phyloP scores from a whole-genome alignment of 768 basidiomycete species.

The Megacollybia marginata region DNA sequence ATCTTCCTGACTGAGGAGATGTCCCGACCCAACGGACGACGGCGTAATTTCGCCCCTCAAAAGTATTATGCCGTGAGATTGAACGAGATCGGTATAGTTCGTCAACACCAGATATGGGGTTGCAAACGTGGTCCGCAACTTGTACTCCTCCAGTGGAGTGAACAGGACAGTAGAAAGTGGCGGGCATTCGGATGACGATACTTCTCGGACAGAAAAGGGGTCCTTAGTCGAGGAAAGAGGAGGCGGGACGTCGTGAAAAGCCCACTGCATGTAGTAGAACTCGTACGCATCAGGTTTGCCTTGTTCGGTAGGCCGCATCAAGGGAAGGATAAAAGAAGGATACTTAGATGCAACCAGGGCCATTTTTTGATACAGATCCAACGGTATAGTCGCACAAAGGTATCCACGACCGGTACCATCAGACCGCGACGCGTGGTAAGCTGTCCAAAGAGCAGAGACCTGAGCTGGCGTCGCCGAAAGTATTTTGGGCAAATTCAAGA shows the following conservation, averaged over 20 bases:
- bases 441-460: constrained; percentile 79
- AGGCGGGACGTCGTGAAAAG: constrained; percentile 67
- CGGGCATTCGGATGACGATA: constrained; percentile 28
- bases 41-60: constrained; percentile 90
- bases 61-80: constrained; percentile 75
- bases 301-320: constrained; percentile 46
- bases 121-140: constrained; percentile 73
- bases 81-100: constrained; percentile 82
- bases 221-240: constrained; percentile 42
- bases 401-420: constrained; percentile 77
- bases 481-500: constrained; percentile 72
- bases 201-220: constrained; percentile 31
- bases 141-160: constrained; percentile 92
- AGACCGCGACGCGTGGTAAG: constrained; percentile 80
- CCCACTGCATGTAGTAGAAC: constrained; percentile 88
- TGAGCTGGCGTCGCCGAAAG: constrained; percentile 58
- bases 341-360: constrained; percentile 52
- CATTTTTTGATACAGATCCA: constrained; percentile 70
- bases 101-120: constrained; percentile 89
- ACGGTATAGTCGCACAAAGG: constrained; percentile 76
- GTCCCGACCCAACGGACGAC: constrained; percentile 40
- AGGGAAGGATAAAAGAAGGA: constrained; percentile 75
- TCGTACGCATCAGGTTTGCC: constrained; percentile 46
- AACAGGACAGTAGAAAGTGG: constrained; percentile 75
- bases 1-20: constrained; percentile 68